Evolutionary conservation across 495 filamentous ascomycete species (phyloP).

Genomic region (Talaromyces liani): DNA sequence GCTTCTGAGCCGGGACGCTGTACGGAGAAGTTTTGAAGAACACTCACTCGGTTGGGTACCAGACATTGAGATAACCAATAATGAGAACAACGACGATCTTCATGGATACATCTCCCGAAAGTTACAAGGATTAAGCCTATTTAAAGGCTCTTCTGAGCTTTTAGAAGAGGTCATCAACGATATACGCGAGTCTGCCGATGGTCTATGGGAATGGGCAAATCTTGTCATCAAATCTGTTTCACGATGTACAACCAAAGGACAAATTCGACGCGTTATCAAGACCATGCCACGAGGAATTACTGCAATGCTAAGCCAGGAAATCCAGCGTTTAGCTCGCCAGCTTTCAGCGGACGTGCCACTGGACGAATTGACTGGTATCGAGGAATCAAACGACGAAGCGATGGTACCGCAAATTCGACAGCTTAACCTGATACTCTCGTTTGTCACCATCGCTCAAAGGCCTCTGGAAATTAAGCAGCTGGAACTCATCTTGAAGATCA

Average conservation of each 20-base stretch:
- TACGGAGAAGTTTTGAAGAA: not conserved
- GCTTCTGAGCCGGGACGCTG: not conserved
- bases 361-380: not conserved
- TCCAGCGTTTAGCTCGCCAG: constrained; percentile 10
- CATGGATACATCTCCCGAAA: not conserved
- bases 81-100: not conserved
- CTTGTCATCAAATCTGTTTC: constrained; percentile 12
- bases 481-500: not conserved
- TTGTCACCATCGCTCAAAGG: not conserved
- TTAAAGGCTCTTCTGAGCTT: constrained; percentile 2
- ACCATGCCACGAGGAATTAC: constrained; percentile 10
- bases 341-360: not conserved
- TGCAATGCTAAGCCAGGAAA: constrained; percentile 11
- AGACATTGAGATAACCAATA: not conserved
- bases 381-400: not conserved
- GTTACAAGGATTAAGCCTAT: not conserved
- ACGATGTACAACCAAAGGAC: constrained; percentile 12
- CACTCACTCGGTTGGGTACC: not conserved
- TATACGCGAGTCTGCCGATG: constrained; percentile 10
- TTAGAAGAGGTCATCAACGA: constrained; percentile 7
- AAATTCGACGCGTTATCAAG: constrained; percentile 11
- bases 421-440: not conserved
- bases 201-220: constrained; percentile 18
- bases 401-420: not conserved
- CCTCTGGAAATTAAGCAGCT: not conserved